These are phyloP conservation scores for Cornus florida DNA, from an alignment of 148 eudicot species.

Conservation along the genomic window DNA sequence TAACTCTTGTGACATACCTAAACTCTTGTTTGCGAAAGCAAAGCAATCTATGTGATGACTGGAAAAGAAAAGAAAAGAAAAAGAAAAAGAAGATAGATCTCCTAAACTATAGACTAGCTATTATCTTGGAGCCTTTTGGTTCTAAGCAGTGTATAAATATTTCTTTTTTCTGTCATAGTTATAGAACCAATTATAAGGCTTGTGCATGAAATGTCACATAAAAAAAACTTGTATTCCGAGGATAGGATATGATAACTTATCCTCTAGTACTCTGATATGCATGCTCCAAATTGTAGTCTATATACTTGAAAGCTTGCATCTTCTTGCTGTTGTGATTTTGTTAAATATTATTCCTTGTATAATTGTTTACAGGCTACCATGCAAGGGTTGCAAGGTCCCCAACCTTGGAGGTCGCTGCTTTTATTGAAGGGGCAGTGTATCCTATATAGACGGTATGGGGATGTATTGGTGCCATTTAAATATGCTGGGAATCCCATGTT, in stretches of 20 bases:
- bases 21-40: too few relatives aligned
- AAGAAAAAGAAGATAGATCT: too few relatives aligned
- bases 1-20: too few relatives aligned
- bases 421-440: constrained; percentile 95
- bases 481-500: constrained; percentile 99
- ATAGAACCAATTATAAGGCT: neutral
- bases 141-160: neutral
- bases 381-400: constrained; percentile 99
- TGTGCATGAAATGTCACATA: neutral
- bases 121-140: neutral
- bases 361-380: constrained; percentile 70
- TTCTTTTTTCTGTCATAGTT: constrained; percentile 6
- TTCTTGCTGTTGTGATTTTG: constrained; percentile 8
- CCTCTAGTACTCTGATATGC: neutral
- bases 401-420: constrained; percentile 91
- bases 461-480: constrained; percentile 90
- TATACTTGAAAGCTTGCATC: neutral
- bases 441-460: constrained; percentile 84
- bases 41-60: too few relatives aligned
- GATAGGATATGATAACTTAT: neutral
- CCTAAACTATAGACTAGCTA: neutral
- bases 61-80: too few relatives aligned
- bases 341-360: constrained; percentile 20
- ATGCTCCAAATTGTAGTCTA: neutral
- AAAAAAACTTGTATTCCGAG: neutral